Conservation (phyloP, 116 monocot species). For the Dioscorea cayenensis region DNA sequence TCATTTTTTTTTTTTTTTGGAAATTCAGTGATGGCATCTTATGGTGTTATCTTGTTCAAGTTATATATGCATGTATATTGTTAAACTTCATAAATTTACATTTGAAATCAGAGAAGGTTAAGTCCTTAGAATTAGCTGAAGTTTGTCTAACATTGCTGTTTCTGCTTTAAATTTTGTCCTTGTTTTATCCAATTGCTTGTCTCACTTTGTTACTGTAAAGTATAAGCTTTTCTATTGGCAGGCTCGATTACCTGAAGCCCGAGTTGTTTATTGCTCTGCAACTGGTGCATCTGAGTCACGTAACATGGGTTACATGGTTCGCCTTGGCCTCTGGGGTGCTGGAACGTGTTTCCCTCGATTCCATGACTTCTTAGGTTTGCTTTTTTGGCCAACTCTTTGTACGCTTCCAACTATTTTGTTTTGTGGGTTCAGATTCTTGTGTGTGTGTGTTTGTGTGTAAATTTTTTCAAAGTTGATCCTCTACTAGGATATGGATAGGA, state of each 20-base stretch:
- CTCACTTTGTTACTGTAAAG: not conserved
- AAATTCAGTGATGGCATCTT: too few relatives aligned
- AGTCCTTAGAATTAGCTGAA: not conserved
- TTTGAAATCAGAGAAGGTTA: not conserved
- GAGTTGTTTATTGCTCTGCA: slow-evolving; percentile 97
- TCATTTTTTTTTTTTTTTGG: too few relatives aligned
- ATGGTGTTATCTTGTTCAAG: too few relatives aligned
- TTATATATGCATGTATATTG: too few relatives aligned
- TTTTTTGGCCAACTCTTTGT: not conserved
- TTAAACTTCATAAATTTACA: too few relatives aligned
- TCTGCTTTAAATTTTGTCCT: not conserved
- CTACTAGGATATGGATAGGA: too few relatives aligned
- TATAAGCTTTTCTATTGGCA: slow-evolving; percentile 14
- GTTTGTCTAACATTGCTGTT: not conserved
- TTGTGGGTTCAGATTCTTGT: not conserved
- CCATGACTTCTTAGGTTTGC: slow-evolving; percentile 75
- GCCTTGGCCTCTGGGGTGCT: slow-evolving; percentile 97
- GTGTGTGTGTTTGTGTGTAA: not conserved
- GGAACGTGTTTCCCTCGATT: slow-evolving; percentile 83
- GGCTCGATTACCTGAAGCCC: slow-evolving; percentile 79
- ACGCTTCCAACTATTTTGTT: not conserved
- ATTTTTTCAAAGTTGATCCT: too few relatives aligned
- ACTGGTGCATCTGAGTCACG: slow-evolving; percentile 99
- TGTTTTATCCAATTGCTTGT: not conserved
- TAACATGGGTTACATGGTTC: slow-evolving; percentile 96